These are phyloP conservation scores for Plasmopara muralis DNA, from an alignment of 352 stramenopile genomes.

Conservation along the genomic window DNA sequence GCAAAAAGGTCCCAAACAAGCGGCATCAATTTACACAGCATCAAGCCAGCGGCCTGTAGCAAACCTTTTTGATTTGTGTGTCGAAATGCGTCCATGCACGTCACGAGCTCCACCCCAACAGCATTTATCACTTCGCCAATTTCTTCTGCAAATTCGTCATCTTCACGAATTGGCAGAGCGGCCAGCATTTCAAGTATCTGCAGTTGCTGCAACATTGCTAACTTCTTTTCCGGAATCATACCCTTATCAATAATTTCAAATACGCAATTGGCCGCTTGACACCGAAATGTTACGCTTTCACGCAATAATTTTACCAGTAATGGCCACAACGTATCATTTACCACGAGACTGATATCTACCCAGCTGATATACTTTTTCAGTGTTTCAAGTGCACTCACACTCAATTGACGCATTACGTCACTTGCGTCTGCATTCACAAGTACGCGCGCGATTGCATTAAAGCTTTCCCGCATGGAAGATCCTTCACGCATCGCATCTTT, in stretches of 20 bases:
- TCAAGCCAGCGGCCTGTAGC: slow-evolving; percentile 43
- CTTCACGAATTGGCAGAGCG: slow-evolving; percentile 53
- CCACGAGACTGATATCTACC: slow-evolving; percentile 78
- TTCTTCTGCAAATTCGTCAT: slow-evolving; percentile 79
- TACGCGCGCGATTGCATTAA: slow-evolving; percentile 81
- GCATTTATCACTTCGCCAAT: slow-evolving; percentile 79
- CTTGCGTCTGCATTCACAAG: slow-evolving; percentile 66
- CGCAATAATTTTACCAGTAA: slow-evolving; percentile 65
- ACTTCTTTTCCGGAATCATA: slow-evolving; percentile 78
- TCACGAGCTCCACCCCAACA: slow-evolving; percentile 71
- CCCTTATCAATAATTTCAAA: slow-evolving; percentile 84
- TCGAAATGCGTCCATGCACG: slow-evolving; percentile 74
- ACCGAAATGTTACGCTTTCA: slow-evolving; percentile 51
- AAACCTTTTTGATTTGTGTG: slow-evolving; percentile 40
- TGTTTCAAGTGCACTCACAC: slow-evolving; percentile 58
- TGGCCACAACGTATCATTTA: slow-evolving; percentile 79
- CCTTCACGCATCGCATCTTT: slow-evolving; percentile 85
- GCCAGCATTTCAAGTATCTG: slow-evolving; percentile 60
- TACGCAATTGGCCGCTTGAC: slow-evolving; percentile 72
- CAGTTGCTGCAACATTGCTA: slow-evolving; percentile 66
- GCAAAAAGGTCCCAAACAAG: slow-evolving; percentile 78
- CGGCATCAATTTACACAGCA: slow-evolving; percentile 70
- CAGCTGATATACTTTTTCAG: slow-evolving; percentile 84
- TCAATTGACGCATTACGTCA: slow-evolving; percentile 62
- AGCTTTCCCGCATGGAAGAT: slow-evolving; percentile 62